Base-by-base conservation (phyloP, 1,284 basidiomycete species). In the Athelia sp. region DNA sequence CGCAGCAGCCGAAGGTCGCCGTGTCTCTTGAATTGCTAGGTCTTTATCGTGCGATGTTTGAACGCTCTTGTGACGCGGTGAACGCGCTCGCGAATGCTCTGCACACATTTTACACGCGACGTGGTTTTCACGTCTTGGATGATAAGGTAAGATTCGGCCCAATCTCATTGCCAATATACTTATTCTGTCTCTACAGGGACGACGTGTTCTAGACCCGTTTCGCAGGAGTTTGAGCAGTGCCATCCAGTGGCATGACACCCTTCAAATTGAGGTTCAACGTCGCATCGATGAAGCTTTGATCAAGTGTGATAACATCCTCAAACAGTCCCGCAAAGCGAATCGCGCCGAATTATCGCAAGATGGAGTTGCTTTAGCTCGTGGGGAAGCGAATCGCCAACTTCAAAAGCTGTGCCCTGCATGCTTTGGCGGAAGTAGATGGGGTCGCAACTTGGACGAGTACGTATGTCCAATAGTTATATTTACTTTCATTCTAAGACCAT, bases 31-130 rank as follows among this genome's bases (percentile, higher is more conserved):
- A 46, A 18, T 34, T 58, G 8, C 52, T 60, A 13, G 50, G 55
- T 17, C 54, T 61, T 34, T 61, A 57, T 46, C 46, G 44, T n/a
- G 46, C 53, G 4, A 46, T 58, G 1, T 58, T 58, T 43, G 54
- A 61, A 29, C 50, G 49, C 8, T 60, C 59, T 2, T 57, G 58
- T 24, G 59, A 62, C 49, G 60, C 60, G 1, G 43, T 59, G 2
- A 52, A 50, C 13, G 56, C 58, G 1, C 19, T 62, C 19, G 54
- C 59, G 21, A 38, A 31, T 24, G 59, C 58, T 18, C 34, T 60
- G 4, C 52, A 54, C 21, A 52, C 38, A 11, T 56, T 56, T 29
- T 60, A 60, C 38, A 23, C n/a, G 18, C 18, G 51, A 21, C 46
- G 56, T 10, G 59, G 60, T 1, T 61, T 48, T 43, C 29, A 44